A percentile compares a stretch with the other conserved stretches of the same genome.
Conservation (phyloP, 768 basidiomycete species). For the Pulveroboletus frians region DNA sequence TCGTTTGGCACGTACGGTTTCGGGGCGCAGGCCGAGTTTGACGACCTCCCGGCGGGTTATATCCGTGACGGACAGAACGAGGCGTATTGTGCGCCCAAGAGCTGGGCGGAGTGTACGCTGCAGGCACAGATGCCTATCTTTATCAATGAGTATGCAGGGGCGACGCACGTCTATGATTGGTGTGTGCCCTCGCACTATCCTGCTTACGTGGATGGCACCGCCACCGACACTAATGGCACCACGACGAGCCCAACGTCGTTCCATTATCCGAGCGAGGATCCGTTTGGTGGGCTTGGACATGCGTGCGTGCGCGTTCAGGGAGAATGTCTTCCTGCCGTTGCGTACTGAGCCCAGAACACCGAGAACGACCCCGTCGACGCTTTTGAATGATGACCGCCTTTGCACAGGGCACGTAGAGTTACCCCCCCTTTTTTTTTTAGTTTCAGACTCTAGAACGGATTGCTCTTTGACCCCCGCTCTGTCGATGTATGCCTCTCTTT, state of each 20-base stretch:
- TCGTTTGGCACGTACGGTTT: constrained; percentile 20
- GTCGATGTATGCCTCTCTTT: no score
- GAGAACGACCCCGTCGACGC: background rate
- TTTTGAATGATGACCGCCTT: background rate
- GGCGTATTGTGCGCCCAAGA: constrained; percentile 24
- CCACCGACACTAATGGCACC: background rate
- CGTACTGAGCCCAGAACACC: constrained; percentile 15
- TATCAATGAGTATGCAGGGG: constrained; percentile 23
- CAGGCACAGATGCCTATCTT: constrained; percentile 25
- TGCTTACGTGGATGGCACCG: constrained; percentile 3
- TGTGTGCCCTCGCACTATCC: constrained; percentile 16
- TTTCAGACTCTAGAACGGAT: no score
- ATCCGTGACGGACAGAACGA: constrained; percentile 12
- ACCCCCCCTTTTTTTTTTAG: background rate
- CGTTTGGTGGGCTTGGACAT: constrained; percentile 9
- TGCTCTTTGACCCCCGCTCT: no score
- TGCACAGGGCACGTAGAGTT: background rate
- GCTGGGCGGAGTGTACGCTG: constrained; percentile 24
- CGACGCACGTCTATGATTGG: constrained; percentile 21
- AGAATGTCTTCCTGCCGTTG: constrained; percentile 16
- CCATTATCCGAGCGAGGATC: constrained; percentile 4
- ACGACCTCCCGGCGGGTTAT: constrained; percentile 10
- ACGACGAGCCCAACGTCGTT: background rate
- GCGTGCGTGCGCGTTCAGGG: constrained; percentile 17
- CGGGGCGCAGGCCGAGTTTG: constrained; percentile 11